These are phyloP conservation scores for Claviceps cyperi DNA, from an alignment of 2,329 filamentous ascomycete genomes.

Conservation along the genomic window DNA sequence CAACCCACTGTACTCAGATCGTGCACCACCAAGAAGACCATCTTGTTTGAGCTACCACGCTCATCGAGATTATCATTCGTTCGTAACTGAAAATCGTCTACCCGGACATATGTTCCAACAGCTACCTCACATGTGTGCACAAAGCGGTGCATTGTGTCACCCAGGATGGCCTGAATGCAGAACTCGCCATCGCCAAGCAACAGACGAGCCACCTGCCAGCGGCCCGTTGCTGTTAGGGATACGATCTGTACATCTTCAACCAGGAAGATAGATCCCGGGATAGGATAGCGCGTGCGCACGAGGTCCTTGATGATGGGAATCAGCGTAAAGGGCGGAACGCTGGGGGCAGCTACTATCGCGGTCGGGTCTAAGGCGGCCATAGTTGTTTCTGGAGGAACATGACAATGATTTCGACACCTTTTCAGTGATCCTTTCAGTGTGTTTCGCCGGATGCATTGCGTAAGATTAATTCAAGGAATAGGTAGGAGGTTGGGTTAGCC, in stretches of 20 bases:
- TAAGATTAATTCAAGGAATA: neutral
- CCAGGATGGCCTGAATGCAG: slow-evolving; percentile 38
- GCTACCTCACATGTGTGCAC: slow-evolving; percentile 29
- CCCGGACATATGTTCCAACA: slow-evolving; percentile 33
- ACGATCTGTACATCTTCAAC: slow-evolving; percentile 30
- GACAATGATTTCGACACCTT: neutral
- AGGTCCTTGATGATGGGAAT: slow-evolving; percentile 32
- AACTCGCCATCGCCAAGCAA: slow-evolving; percentile 38
- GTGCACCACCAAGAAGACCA: slow-evolving; percentile 32
- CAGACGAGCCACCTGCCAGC: slow-evolving; percentile 31
- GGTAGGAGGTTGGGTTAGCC: no score
- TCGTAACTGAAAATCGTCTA: slow-evolving; percentile 27
- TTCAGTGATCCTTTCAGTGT: no score
- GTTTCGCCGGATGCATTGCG: neutral
- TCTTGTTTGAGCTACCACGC: slow-evolving; percentile 8
- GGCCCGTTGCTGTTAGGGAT: slow-evolving; percentile 18
- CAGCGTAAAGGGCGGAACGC: slow-evolving; percentile 14
- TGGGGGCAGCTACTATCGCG: slow-evolving; percentile 13
- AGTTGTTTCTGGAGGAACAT: neutral
- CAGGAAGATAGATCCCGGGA: slow-evolving; percentile 33
- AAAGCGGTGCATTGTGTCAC: slow-evolving; percentile 31
- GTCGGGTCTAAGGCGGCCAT: slow-evolving; percentile 9
- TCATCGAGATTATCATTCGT: slow-evolving; percentile 9
- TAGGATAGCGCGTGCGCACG: slow-evolving; percentile 31
- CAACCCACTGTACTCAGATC: slow-evolving; percentile 33